Percentiles rank a stretch among this genome's conserved stretches.
These are phyloP conservation scores for Basipetospora chlamydospora DNA, from an alignment of 2,329 filamentous ascomycete genomes.

Conservation along the genomic window DNA sequence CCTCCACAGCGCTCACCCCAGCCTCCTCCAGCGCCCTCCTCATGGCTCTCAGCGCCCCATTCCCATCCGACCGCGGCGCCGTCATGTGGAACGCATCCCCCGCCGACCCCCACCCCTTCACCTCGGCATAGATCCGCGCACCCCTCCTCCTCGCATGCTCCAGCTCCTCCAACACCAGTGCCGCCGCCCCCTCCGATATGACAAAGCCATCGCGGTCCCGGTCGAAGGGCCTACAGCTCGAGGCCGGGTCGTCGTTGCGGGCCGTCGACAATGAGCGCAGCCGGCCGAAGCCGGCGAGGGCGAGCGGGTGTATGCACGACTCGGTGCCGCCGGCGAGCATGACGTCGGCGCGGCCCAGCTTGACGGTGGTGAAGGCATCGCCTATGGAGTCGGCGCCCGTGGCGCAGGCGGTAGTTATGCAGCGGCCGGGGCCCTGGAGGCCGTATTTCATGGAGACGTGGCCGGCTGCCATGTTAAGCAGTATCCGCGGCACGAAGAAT, in stretches of 20 bases:
- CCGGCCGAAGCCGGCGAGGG: conserved; percentile 80
- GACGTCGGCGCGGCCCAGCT: conserved; percentile 80
- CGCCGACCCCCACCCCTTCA: conserved; percentile 79
- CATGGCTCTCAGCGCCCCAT: conserved; percentile 76
- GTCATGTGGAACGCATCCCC: conserved; percentile 92
- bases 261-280: conserved; percentile 72
- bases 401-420: conserved; percentile 87
- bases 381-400: conserved; percentile 91
- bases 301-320: conserved; percentile 87
- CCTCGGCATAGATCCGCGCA: conserved; percentile 74
- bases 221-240: conserved; percentile 81
- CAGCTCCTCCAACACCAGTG: conserved; percentile 77
- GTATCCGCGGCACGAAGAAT: conserved; percentile 77
- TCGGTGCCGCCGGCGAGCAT: conserved; percentile 96
- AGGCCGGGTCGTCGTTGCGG: conserved; percentile 57
- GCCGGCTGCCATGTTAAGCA: conserved; percentile 90
- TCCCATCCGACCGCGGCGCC: conserved; percentile 68
- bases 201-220: conserved; percentile 70
- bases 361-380: conserved; percentile 83
- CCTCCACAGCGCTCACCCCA: conserved; percentile 46
- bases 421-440: conserved; percentile 82
- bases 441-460: conserved; percentile 89
- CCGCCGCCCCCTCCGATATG: conserved; percentile 80
- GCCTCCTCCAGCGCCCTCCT: conserved; percentile 64
- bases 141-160: conserved; percentile 71